phyloP scores from a whole-genome alignment of 352 stramenopile species.

The Phytophthora pini region DNA sequence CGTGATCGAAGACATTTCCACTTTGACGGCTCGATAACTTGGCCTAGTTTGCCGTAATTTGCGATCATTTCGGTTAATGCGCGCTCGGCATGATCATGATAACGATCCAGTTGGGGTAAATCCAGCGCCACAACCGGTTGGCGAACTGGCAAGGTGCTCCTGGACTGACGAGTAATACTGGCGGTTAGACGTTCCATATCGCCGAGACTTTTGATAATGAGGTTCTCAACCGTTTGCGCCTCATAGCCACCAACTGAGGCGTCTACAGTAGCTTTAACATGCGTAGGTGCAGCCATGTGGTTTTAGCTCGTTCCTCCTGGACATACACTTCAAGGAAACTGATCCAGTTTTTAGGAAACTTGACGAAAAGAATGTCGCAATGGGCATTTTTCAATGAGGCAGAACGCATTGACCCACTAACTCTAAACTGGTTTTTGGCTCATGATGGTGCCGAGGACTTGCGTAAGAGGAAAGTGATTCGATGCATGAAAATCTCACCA shows the following conservation, averaged over 20 bases:
- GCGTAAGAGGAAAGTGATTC: not conserved
- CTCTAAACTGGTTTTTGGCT: slow-evolving; percentile 3
- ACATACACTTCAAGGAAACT: slow-evolving; percentile 3
- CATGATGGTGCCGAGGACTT: not conserved
- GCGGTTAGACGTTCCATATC: not conserved
- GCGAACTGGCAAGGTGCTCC: not conserved
- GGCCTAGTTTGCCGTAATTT: slow-evolving; percentile 34
- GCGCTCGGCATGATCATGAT: slow-evolving; percentile 28
- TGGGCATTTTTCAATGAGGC: not conserved
- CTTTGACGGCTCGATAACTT: slow-evolving; percentile 29
- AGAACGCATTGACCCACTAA: not conserved
- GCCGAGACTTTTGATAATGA: not conserved
- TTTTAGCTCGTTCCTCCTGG: not conserved
- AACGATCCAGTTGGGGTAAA: slow-evolving; percentile 28
- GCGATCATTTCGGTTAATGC: slow-evolving; percentile 30
- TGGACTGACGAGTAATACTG: not conserved
- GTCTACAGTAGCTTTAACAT: not conserved
- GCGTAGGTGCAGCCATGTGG: not conserved
- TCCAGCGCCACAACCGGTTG: slow-evolving; percentile 3
- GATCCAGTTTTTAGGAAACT: not conserved
- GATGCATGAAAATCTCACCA: not conserved
- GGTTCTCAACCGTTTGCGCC: not conserved
- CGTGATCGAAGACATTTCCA: slow-evolving; percentile 43
- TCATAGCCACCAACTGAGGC: not conserved
- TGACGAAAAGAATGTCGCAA: not conserved